phyloP scores from a whole-genome alignment of 2,329 filamentous ascomycete species.

The Diaporthe destruens region DNA sequence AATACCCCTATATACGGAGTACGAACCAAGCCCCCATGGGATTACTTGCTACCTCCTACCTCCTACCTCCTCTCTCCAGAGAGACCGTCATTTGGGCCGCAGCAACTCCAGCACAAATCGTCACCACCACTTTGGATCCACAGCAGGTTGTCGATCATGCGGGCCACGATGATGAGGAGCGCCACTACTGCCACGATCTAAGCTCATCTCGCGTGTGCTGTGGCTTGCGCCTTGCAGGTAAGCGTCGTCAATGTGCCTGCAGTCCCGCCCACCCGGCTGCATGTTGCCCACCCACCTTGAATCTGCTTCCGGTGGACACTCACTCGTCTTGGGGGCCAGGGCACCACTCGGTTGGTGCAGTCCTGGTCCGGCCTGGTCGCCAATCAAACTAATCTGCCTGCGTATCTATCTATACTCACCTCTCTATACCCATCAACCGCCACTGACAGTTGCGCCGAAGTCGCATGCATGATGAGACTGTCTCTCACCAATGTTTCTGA shows the following conservation, averaged over 20 bases:
- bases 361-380: neutral
- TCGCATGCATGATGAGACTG: slow-evolving; percentile 16
- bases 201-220: slow-evolving; percentile 11
- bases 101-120: neutral
- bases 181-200: neutral
- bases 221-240: slow-evolving; percentile 31
- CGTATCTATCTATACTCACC: neutral
- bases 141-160: neutral
- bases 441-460: neutral
- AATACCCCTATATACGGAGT: too few species aligned
- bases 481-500: slow-evolving; percentile 14
- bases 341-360: slow-evolving; percentile 14
- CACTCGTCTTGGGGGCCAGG: neutral
- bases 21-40: neutral
- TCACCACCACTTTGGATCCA: neutral
- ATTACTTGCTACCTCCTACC: neutral
- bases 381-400: slow-evolving; percentile 1
- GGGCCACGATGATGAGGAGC: neutral
- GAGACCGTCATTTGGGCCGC: too few species aligned
- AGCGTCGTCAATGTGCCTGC: slow-evolving; percentile 23
- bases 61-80: neutral
- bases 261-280: slow-evolving; percentile 22
- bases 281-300: neutral
- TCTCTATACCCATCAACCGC: neutral
- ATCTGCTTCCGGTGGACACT: neutral